Base-by-base conservation (phyloP, 495 filamentous ascomycete species). In the Hamigera avellanea region DNA sequence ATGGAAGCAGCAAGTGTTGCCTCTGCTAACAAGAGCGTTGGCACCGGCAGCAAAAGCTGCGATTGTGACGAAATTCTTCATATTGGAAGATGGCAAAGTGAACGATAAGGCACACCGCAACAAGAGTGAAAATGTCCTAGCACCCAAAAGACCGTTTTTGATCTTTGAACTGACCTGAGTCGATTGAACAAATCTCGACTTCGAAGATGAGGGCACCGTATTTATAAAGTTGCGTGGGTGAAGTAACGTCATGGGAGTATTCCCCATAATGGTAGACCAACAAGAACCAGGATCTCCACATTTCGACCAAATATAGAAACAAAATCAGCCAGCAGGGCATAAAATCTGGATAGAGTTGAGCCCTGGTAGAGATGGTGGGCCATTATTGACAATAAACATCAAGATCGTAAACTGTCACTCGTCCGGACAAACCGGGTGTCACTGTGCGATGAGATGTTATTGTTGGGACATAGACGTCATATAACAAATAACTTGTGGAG, bases 1-100 rank as follows among this genome's bases (percentile, higher is more conserved):
- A 19, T 61, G 53, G 53, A 76, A 76, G 53, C 70, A 70, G 39
- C 71, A 75, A 37, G 40, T 52, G 37, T 53, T 54, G 32, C 35
- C 41, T 19, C 62, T 53, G 32, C 54, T 33, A 44, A 66, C 54
- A 19, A 68, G 50, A 26, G 59, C 65, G 37, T 66, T 59, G 19
- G 55, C 44, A 21, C 59, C 53, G 13, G 52, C 58, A 47, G 55
- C 53, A 26, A 66, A 57, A 26, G 53, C 57, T 16, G 59, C 59
- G 15, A 65, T 30, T n/a, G 55, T 40, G 27, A 51, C 36, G 32
- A 59, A 45, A 39, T 43, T 52, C 47, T 50, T 62, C 59, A 65
- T 62, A 0, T 21, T 54, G 26, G 21, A 29, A 39, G 14, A n/a
- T n/a, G n/a, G n/a, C n/a, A 36, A 56, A 39, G 28, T 35, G 48